phyloP scores from a whole-genome alignment of 176 grass and related monocot genomes.

The Aegilops sharonensis region DNA sequence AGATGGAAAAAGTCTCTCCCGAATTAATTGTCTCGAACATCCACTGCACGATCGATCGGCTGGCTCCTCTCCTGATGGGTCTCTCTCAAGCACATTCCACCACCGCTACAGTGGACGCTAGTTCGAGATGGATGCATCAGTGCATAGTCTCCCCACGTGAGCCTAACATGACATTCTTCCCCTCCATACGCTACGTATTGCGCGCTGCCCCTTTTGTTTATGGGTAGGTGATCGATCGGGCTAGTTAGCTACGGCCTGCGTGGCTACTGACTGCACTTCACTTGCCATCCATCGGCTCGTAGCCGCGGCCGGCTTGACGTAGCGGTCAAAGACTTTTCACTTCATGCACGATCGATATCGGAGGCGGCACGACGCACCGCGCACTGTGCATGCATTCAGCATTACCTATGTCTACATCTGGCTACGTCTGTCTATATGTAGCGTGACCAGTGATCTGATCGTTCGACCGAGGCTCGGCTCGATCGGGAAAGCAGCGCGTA shows the following conservation, averaged over 20 bases:
- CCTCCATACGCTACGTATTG: constrained; percentile 32
- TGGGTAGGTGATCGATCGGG: neutral
- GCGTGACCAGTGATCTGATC: constrained; percentile 30
- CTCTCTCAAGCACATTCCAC: constrained; percentile 45
- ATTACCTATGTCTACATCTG: neutral
- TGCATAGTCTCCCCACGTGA: constrained; percentile 36
- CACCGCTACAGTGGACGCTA: constrained; percentile 15
- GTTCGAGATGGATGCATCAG: neutral
- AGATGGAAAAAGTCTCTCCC: neutral
- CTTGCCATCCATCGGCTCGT: constrained; percentile 12
- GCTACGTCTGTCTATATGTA: neutral
- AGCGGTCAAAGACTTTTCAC: constrained; percentile 35
- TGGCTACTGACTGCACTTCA: constrained; percentile 25
- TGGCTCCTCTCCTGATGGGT: constrained; percentile 5
- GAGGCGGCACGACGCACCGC: constrained; percentile 23
- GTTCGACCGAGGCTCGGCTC: neutral
- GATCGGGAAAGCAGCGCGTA: neutral
- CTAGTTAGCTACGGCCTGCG: too few species aligned
- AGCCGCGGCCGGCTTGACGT: constrained; percentile 21
- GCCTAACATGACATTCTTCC: constrained; percentile 42
- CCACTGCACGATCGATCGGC: neutral
- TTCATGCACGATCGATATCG: neutral
- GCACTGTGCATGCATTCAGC: constrained; percentile 43
- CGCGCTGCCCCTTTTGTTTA: constrained; percentile 14
- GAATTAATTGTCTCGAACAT: neutral